Base-by-base conservation (phyloP, 192 early-diverging fungal species). In the Linnemannia schmuckeri region DNA sequence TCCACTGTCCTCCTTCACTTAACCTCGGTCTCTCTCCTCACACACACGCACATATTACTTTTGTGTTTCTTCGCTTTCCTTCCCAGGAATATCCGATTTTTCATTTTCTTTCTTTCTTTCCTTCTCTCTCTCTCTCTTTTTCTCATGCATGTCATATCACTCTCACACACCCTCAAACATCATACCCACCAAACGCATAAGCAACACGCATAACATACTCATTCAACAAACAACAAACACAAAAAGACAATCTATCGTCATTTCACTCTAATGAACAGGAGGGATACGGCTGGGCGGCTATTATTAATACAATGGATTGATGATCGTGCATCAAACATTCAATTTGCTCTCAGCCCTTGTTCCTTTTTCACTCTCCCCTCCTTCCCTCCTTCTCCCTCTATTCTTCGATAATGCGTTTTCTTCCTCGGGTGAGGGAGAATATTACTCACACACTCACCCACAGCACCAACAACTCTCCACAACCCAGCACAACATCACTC, bases 51-150 rank as follows among this genome's bases (percentile, higher is more conserved):
- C 49, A 22, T 17, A 52, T 6, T 49, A 46, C 47, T 49, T 49
- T 38, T 49, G 18, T 52, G 18, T 52, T 18, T 18, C 49, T 52
- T 52, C 15, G 17, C 44, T 12, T 52, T 52, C 49, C 49, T 20
- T 52, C 49, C 49, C 49, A 52, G 18, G 49, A 52, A 22, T 52
- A 52, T 18, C 49, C 49, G 49, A 52, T 52, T 52, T 44, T 22
- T 20, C 5, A 52, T 52, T 77, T 61, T 66, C 75, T 13, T 78
- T 49, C 10, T 10, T 61, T 70, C 68, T 68, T 37, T 6, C 46
- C 46, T 27, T 77, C 35, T 33, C 68, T 70, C 76, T 70, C 37
- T 70, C 72, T 73, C 44, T 44, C 42, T 73, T 27, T 49, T 46
- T 46, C 72, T n/a, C 35, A n/a, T 33, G 5, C 70, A 1, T 38